Conservation (phyloP, 202 grass and related monocot genomes). For the Sporobolus alterniflorus region DNA sequence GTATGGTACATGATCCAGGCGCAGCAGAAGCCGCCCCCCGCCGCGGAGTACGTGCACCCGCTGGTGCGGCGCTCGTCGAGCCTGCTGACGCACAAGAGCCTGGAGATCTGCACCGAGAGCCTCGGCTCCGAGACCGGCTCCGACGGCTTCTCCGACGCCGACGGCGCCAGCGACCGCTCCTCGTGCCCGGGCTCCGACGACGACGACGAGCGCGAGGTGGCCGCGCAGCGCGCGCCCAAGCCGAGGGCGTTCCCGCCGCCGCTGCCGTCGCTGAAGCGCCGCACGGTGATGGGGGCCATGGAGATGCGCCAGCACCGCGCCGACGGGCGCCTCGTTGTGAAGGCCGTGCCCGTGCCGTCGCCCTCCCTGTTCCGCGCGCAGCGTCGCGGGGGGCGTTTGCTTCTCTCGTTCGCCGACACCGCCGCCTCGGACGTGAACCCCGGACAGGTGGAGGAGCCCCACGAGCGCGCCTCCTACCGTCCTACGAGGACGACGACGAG, state of each 20-base stretch:
- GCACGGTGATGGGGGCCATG: slow-evolving; percentile 64
- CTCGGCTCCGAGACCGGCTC: slow-evolving; percentile 88
- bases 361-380: slow-evolving; percentile 75
- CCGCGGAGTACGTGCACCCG: slow-evolving; percentile 55
- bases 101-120: slow-evolving; percentile 92
- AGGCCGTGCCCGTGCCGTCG: slow-evolving; percentile 70
- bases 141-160: slow-evolving; percentile 27
- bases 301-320: slow-evolving; percentile 71
- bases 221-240: slow-evolving; percentile 43
- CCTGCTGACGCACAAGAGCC: slow-evolving; percentile 79
- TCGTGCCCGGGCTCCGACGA: background rate
- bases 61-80: slow-evolving; percentile 49
- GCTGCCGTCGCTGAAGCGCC: slow-evolving; percentile 70
- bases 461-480: too few species aligned
- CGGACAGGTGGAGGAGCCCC: slow-evolving; percentile 28
- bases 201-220: slow-evolving; percentile 16
- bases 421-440: slow-evolving; percentile 27
- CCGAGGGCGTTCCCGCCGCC: slow-evolving; percentile 91
- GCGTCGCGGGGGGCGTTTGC: slow-evolving; percentile 60
- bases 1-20: slow-evolving; percentile 74
- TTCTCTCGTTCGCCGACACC: slow-evolving; percentile 80
- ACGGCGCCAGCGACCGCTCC: background rate
- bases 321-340: slow-evolving; percentile 68
- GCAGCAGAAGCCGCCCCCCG: slow-evolving; percentile 23
- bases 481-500: slow-evolving; percentile 30